These are phyloP conservation scores for Erodium texanum DNA, from an alignment of 441 rosid genomes.

Conservation along the genomic window DNA sequence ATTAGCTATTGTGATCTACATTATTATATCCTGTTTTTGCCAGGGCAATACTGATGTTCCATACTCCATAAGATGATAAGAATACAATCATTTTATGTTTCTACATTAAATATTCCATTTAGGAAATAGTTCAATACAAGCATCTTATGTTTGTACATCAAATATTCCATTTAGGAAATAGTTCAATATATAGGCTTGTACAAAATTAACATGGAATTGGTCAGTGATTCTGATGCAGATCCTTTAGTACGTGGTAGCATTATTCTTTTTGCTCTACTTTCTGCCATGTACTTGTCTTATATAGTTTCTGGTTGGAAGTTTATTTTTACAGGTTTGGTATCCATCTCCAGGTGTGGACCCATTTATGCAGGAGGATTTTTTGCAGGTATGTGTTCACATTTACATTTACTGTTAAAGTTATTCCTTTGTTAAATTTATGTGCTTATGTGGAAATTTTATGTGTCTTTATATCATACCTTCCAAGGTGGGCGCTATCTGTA, in stretches of 20 bases:
- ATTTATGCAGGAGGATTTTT: conserved; percentile 90
- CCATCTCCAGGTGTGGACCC: conserved; percentile 84
- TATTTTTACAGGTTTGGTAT: conserved; percentile 92
- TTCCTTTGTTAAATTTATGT: conserved; percentile 8
- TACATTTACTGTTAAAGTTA: not conserved
- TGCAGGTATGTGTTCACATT: conserved; percentile 55
- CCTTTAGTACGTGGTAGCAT: not conserved
- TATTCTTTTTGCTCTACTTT: conserved; percentile 8
- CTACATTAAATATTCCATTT: not conserved
- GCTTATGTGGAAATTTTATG: not conserved
- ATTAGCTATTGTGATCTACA: conserved; percentile 23
- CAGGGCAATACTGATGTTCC: not conserved
- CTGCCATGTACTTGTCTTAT: conserved; percentile 35
- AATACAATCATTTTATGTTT: not conserved
- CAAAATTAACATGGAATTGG: not conserved
- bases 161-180: not conserved
- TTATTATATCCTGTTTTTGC: not conserved
- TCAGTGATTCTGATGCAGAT: not conserved
- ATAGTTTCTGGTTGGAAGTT: conserved; percentile 39
- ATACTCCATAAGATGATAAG: too few relatives aligned
- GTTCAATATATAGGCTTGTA: not conserved
- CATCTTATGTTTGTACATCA: not conserved
- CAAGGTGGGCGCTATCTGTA: not conserved
- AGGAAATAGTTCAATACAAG: not conserved
- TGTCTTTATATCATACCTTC: conserved; percentile 3